phyloP scores from a whole-genome alignment of 164 flowering plant species.

The Umbilicus rupestris region DNA sequence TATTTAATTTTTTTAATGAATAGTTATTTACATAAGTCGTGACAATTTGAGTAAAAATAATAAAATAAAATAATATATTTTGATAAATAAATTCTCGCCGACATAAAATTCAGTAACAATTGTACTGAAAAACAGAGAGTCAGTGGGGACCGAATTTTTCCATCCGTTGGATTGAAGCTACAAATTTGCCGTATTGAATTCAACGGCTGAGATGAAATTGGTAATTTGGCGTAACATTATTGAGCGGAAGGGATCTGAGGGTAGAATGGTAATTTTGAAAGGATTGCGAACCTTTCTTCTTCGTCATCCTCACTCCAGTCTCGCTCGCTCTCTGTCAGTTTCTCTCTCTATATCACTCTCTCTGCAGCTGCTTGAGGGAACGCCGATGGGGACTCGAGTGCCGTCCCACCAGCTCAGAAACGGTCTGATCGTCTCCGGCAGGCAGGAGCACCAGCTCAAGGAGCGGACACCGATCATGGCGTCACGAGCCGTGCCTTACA shows the following conservation, averaged over 20 bases:
- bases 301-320: not conserved
- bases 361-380: constrained; percentile 1
- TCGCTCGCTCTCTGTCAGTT: constrained; percentile 11
- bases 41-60: too few relatives aligned
- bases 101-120: not conserved
- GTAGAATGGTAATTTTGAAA: not conserved
- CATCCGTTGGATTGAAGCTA: not conserved
- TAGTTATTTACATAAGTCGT: too few relatives aligned
- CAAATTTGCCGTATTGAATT: not conserved
- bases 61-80: not conserved
- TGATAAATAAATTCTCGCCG: not conserved
- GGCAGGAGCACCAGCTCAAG: constrained; percentile 41
- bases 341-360: constrained; percentile 7
- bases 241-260: not conserved
- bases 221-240: not conserved
- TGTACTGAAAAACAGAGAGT: not conserved
- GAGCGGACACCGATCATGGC: constrained; percentile 50
- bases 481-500: constrained; percentile 62
- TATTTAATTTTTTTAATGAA: too few relatives aligned
- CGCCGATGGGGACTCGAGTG: constrained; percentile 42
- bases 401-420: constrained; percentile 67
- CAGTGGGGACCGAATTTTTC: not conserved
- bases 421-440: constrained; percentile 66
- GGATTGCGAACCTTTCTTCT: not conserved
- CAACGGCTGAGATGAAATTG: not conserved